A percentile compares a stretch with the other conserved stretches of the same genome.
phyloP scores from a whole-genome alignment of 768 basidiomycete species.

The Gyrodon lividus region DNA sequence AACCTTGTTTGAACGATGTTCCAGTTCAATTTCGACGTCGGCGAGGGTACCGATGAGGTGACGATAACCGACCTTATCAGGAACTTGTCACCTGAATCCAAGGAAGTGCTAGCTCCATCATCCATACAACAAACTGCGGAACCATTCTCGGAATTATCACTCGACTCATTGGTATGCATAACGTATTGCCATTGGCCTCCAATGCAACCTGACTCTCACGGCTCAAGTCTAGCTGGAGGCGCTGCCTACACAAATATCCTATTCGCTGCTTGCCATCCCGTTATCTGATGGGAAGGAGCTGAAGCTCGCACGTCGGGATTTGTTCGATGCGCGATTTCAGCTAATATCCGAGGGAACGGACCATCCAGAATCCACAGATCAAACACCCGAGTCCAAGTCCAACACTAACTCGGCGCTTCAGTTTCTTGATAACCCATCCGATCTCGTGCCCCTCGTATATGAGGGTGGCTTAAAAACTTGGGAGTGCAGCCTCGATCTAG shows the following conservation, averaged over 20 bases:
- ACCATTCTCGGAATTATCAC: slow-evolving; percentile 29
- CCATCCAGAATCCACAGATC: slow-evolving; percentile 28
- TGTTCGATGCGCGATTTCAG: slow-evolving; percentile 97
- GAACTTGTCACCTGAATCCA: slow-evolving; percentile 8
- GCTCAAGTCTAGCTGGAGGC: slow-evolving; percentile 53
- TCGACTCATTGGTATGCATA: slow-evolving; percentile 33
- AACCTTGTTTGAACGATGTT: slow-evolving; percentile 26
- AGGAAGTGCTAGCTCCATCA: background rate
- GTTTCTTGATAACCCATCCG: slow-evolving; percentile 81
- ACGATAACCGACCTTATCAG: slow-evolving; percentile 6
- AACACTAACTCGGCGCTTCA: slow-evolving; percentile 40
- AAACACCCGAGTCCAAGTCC: slow-evolving; percentile 8
- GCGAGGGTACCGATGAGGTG: slow-evolving; percentile 39
- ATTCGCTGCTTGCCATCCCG: slow-evolving; percentile 66
- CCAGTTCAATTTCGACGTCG: slow-evolving; percentile 57
- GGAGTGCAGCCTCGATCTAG: slow-evolving; percentile 93
- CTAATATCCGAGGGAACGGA: slow-evolving; percentile 60
- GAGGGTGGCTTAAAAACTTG: slow-evolving; percentile 98
- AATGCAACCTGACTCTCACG: slow-evolving; percentile 6
- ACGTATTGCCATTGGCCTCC: background rate
- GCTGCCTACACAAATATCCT: slow-evolving; percentile 75
- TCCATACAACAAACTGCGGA: slow-evolving; percentile 3
- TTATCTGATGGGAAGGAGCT: slow-evolving; percentile 35
- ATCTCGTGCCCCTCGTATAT: slow-evolving; percentile 88
- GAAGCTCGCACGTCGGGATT: slow-evolving; percentile 70